A percentile compares a stretch with the other conserved stretches of the same genome.
phyloP scores from a whole-genome alignment of 202 grass and related monocot genomes.

The Saccharum hybrid region DNA sequence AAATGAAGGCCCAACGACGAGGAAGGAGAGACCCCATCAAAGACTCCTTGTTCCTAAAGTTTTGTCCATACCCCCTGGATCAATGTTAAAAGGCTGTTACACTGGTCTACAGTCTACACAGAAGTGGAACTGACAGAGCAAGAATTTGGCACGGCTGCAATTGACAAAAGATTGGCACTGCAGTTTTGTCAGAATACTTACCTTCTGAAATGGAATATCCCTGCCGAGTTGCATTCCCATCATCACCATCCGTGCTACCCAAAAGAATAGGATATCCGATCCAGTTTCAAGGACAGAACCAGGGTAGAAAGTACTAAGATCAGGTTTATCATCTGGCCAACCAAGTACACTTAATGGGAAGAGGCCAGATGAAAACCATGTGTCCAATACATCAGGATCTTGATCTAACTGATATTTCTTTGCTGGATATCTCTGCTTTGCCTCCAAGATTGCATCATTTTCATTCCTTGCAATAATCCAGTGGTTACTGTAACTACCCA shows the following conservation, averaged over 20 bases:
- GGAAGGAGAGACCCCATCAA: no score
- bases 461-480: conserved; percentile 94
- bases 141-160: conserved; percentile 3
- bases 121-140: background rate
- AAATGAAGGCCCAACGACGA: no score
- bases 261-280: conserved; percentile 88
- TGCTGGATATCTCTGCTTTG: conserved; percentile 64
- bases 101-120: background rate
- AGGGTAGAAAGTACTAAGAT: conserved; percentile 84
- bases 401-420: conserved; percentile 68
- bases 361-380: conserved; percentile 91
- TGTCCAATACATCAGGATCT: conserved; percentile 96
- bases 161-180: background rate
- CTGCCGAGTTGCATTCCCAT: conserved; percentile 87
- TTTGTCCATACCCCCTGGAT: background rate
- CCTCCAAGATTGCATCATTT: conserved; percentile 61
- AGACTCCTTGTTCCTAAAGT: background rate
- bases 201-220: conserved; percentile 86
- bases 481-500: conserved; percentile 70
- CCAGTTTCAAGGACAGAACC: conserved; percentile 90
- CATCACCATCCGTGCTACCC: conserved; percentile 99
- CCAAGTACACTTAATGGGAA: conserved; percentile 88
- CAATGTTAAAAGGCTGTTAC: background rate
- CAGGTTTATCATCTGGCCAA: conserved; percentile 84
- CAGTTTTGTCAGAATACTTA: conserved; percentile 33